phyloP scores from a whole-genome alignment of 1,139 yeast species.

The Candida tropicalis region DNA sequence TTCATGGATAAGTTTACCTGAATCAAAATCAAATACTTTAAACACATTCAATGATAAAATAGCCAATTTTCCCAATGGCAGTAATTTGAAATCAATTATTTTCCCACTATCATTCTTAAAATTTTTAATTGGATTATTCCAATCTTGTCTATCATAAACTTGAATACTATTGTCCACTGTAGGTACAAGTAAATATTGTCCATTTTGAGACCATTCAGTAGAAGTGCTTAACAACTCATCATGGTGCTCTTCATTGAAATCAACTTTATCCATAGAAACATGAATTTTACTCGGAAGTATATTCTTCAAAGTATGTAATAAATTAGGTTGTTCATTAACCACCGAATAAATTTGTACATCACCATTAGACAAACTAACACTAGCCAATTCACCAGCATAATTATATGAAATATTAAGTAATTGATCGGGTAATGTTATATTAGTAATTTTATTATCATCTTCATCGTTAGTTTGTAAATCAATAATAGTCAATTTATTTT shows the following conservation, averaged over 20 bases:
- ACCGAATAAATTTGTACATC: slow-evolving; percentile 65
- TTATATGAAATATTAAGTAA: slow-evolving; percentile 65
- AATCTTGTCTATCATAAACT: slow-evolving; percentile 39
- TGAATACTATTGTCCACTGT: slow-evolving; percentile 31
- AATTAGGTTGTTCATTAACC: slow-evolving; percentile 40
- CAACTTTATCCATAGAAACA: slow-evolving; percentile 41
- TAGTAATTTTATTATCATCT: slow-evolving; percentile 13
- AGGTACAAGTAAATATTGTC: slow-evolving; percentile 57
- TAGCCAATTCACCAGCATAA: slow-evolving; percentile 48
- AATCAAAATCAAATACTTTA: slow-evolving; percentile 14
- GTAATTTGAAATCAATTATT: slow-evolving; percentile 17
- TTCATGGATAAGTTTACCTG: slow-evolving; percentile 12
- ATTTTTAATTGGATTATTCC: slow-evolving; percentile 20
- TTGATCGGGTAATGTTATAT: slow-evolving; percentile 52
- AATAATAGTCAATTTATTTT: slow-evolving; percentile 59
- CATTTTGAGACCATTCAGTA: slow-evolving; percentile 47
- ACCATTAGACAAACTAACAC: slow-evolving; percentile 62
- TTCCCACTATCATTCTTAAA: slow-evolving; percentile 14
- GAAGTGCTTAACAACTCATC: slow-evolving; percentile 41
- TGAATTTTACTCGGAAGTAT: slow-evolving; percentile 38
- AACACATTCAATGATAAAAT: slow-evolving; percentile 18
- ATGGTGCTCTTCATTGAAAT: slow-evolving; percentile 37
- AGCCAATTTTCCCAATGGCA: slow-evolving; percentile 13
- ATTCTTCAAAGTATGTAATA: slow-evolving; percentile 44
- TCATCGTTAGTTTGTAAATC: slow-evolving; percentile 33